A percentile compares a stretch with the other conserved stretches of the same genome.
phyloP scores from a whole-genome alignment of 2,329 filamentous ascomycete genomes.

The Neoascochyta sp. region DNA sequence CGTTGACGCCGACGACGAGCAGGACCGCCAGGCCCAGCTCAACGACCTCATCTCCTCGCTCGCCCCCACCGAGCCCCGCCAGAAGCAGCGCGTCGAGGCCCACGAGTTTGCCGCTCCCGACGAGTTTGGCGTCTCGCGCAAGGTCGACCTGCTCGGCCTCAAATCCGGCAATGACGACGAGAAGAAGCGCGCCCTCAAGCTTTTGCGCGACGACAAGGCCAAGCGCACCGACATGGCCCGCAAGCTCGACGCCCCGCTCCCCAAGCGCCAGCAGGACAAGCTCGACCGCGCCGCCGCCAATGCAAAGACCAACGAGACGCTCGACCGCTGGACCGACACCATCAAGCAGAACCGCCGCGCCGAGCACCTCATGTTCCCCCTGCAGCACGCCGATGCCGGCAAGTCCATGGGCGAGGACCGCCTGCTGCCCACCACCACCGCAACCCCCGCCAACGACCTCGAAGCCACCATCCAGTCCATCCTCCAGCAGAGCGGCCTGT shows the following conservation, averaged over 20 bases:
- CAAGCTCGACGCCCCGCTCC: constrained; percentile 77
- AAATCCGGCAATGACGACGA: constrained; percentile 69
- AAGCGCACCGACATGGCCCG: constrained; percentile 55
- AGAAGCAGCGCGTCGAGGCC: constrained; percentile 42
- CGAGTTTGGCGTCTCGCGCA: constrained; percentile 59
- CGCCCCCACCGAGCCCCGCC: constrained; percentile 37
- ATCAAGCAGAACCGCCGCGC: constrained; percentile 91
- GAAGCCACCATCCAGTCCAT: constrained; percentile 85
- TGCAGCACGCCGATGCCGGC: constrained; percentile 66
- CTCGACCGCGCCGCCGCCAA: constrained; percentile 80
- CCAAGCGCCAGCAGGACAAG: constrained; percentile 80
- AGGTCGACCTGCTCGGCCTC: constrained; percentile 73
- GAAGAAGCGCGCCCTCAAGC: constrained; percentile 75
- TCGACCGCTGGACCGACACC: constrained; percentile 89
- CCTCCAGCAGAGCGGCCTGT: constrained; percentile 80
- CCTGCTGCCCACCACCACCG: constrained; percentile 56
- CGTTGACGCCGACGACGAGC: constrained; percentile 42
- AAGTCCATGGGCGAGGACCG: constrained; percentile 60
- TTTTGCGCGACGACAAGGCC: constrained; percentile 63
- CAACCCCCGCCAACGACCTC: constrained; percentile 71
- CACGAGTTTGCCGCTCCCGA: constrained; percentile 61
- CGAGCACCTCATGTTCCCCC: constrained; percentile 84
- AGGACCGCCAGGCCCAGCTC: constrained; percentile 60
- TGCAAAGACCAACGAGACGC: constrained; percentile 84
- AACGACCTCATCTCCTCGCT: constrained; percentile 68